Conservation (phyloP, 2,329 filamentous ascomycete species). For the Stachybotrys elegans region DNA sequence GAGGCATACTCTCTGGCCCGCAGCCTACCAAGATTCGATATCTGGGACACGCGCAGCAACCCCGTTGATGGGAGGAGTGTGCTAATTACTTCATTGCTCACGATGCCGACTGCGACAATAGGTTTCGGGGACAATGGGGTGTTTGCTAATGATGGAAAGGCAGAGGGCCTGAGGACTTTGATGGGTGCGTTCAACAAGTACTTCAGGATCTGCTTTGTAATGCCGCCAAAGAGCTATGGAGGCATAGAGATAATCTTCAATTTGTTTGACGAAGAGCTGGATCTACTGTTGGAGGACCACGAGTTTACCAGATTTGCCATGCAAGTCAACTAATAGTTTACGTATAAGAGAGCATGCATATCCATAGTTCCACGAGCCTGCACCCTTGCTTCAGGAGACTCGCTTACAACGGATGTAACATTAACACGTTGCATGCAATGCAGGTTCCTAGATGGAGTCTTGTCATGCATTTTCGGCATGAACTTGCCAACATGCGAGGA, state of each 20-base stretch:
- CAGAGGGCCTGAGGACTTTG: neutral
- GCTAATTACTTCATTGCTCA: neutral
- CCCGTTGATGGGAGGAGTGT: neutral
- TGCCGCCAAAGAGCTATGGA: neutral
- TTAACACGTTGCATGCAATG: no score
- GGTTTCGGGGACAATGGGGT: neutral
- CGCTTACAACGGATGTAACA: no score
- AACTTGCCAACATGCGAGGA: no score
- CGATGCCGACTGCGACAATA: neutral
- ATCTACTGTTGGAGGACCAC: neutral
- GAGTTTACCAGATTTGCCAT: neutral
- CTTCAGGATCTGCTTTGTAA: neutral
- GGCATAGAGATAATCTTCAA: neutral
- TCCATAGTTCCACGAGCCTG: no score
- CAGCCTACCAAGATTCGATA: neutral
- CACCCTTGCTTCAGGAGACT: no score
- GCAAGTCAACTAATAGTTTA: neutral
- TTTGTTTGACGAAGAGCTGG: neutral
- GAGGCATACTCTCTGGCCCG: neutral
- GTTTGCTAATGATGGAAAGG: conserved; percentile 2
- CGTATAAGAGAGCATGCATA: no score
- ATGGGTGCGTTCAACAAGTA: neutral
- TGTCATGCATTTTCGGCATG: no score
- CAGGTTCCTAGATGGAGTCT: no score
- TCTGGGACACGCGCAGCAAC: neutral